Percentiles rank a stretch among this genome's conserved stretches.
These are phyloP conservation scores for Corynespora cassiicola DNA, from an alignment of 2,329 filamentous ascomycete species.

Conservation along the genomic window DNA sequence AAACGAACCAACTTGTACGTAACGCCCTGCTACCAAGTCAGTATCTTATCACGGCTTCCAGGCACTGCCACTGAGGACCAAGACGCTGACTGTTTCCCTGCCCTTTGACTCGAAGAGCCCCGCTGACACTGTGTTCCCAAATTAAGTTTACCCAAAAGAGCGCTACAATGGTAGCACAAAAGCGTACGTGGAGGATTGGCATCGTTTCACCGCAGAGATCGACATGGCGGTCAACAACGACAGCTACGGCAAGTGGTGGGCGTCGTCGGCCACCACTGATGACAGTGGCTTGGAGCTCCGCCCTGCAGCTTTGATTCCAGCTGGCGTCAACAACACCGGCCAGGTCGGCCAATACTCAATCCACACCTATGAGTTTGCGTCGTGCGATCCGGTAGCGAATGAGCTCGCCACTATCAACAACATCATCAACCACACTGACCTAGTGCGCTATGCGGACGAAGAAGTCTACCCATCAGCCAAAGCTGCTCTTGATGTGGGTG, in stretches of 20 bases:
- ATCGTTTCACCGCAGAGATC: slow-evolving; percentile 11
- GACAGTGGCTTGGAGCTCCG: slow-evolving; percentile 13
- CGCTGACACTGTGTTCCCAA: too few relatives aligned
- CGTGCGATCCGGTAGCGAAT: slow-evolving; percentile 9
- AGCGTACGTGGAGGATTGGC: slow-evolving; percentile 14
- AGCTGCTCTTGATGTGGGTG: slow-evolving; percentile 11
- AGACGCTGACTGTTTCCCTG: too few relatives aligned
- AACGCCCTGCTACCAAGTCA: too few relatives aligned
- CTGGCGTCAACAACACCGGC: slow-evolving; percentile 10
- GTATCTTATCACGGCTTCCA: too few relatives aligned
- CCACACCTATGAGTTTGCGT: slow-evolving; percentile 14
- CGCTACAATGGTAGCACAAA: slow-evolving; percentile 13
- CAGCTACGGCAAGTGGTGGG: slow-evolving; percentile 15
- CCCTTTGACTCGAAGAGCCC: too few relatives aligned
- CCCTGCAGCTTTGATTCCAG: slow-evolving; percentile 15
- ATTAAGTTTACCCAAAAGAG: slow-evolving; percentile 8
- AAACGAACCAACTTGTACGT: slow-evolving; percentile 17
- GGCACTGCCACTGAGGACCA: too few relatives aligned
- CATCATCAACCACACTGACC: slow-evolving; percentile 19
- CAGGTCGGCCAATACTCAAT: slow-evolving; percentile 14
- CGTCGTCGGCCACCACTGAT: slow-evolving; percentile 17
- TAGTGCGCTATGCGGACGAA: slow-evolving; percentile 13
- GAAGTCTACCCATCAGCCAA: slow-evolving; percentile 17
- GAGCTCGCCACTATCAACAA: slow-evolving; percentile 13
- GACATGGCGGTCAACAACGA: slow-evolving; percentile 7